Evolutionary conservation across 108 stramenopile species (phyloP).

Genomic region (Aurantiochytrium sp.): DNA sequence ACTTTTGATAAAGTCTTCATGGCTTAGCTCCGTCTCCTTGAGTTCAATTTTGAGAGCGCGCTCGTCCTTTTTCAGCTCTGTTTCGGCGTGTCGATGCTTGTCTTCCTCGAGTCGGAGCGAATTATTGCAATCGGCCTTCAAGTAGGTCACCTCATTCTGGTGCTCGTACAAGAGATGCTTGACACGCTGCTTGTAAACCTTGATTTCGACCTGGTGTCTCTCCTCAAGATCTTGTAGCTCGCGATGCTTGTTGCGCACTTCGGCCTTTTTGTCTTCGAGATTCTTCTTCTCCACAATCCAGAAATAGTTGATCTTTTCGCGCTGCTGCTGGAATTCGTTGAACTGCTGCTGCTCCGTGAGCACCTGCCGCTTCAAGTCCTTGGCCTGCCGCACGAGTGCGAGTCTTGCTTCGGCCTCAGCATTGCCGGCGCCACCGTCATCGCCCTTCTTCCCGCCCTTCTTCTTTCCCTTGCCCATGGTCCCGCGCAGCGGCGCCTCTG

Average conservation of each 20-base stretch:
- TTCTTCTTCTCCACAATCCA: conserved; percentile 65
- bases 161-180: conserved; percentile 64
- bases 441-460: conserved; percentile 7
- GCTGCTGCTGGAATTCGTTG: conserved; percentile 58
- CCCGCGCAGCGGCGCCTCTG: not conserved
- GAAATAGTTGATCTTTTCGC: conserved; percentile 62
- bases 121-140: conserved; percentile 45
- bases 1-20: conserved; percentile 49
- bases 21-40: conserved; percentile 47
- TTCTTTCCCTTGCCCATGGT: conserved; percentile 8
- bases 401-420: not conserved
- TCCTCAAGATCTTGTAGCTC: conserved; percentile 62
- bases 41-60: conserved; percentile 37
- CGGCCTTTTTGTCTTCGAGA: conserved; percentile 46
- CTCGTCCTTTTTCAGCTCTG: conserved; percentile 46
- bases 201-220: conserved; percentile 38
- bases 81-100: conserved; percentile 38
- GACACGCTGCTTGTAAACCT: conserved; percentile 57
- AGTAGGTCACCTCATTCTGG: conserved; percentile 46
- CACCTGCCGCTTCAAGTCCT: not conserved
- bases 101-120: conserved; percentile 55
- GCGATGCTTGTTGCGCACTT: conserved; percentile 58
- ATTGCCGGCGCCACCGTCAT: not conserved
- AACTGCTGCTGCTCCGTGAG: conserved; percentile 27
- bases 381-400: not conserved